Percentiles rank a stretch among this genome's conserved stretches.
Evolutionary conservation across 345 rosid genomes (phyloP).

Genomic region (Camelina neglecta): DNA sequence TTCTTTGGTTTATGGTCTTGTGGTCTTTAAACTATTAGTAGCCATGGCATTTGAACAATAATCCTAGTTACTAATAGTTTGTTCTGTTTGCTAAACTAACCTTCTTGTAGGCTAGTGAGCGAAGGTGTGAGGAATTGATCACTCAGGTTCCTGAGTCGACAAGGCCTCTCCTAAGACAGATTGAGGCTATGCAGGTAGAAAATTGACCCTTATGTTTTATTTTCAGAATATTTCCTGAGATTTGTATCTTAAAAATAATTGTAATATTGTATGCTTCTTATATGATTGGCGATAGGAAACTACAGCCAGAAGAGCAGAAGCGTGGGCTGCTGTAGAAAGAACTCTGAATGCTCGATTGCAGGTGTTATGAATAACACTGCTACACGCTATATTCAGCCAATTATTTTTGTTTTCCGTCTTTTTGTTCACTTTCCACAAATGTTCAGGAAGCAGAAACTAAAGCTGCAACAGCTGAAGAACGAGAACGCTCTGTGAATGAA

Average conservation of each 20-base stretch:
- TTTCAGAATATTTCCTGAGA: constrained; percentile 21
- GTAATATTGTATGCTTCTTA: constrained; percentile 29
- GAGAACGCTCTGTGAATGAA: constrained; percentile 86
- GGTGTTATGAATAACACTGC: constrained; percentile 53
- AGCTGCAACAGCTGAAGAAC: constrained; percentile 94
- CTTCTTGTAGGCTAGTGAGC: constrained; percentile 84
- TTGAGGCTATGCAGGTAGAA: constrained; percentile 95
- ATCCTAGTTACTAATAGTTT: constrained; percentile 16
- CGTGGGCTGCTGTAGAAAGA: constrained; percentile 98
- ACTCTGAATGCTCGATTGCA: constrained; percentile 84
- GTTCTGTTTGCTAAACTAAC: constrained; percentile 23
- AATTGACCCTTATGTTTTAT: constrained; percentile 15
- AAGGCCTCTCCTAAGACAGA: constrained; percentile 96
- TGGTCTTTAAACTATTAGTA: neutral
- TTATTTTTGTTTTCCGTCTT: constrained; percentile 2
- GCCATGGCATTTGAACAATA: constrained; percentile 8
- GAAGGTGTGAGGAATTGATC: constrained; percentile 97
- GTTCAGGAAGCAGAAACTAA: constrained; percentile 91
- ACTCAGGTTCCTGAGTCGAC: constrained; percentile 99
- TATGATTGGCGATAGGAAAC: constrained; percentile 68
- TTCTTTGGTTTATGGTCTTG: constrained; percentile 21
- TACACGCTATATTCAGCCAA: constrained; percentile 15
- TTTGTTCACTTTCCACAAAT: constrained; percentile 28
- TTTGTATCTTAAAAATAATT: neutral
- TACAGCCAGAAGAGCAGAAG: constrained; percentile 86